Evolutionary conservation across 768 basidiomycete genomes (phyloP), one percentile per base, ranked within the genome.

Genomic region (Tylopilus rubrobrunneus): DNA sequence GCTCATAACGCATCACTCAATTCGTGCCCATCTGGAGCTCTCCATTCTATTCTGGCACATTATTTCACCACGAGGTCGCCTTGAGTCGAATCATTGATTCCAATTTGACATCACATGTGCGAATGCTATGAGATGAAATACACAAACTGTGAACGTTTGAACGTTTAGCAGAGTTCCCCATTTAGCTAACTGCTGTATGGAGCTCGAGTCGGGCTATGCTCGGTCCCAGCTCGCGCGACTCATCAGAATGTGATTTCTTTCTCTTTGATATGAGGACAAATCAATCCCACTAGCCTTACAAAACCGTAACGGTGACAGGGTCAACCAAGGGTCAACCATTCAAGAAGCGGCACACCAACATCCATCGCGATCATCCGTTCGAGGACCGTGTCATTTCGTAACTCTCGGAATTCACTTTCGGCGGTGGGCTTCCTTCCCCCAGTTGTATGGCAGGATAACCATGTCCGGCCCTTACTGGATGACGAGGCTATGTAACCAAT

Each of bases 381-480:
- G 63, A 58, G 61, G 57, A 57, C 54, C 53, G 53, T 48, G 43
- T 48, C 31, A 56, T 31, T 7, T 31, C 31, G 31, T 7, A 19
- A 5, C 31, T 64, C 60, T 55, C 49, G 51, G 48, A 55, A 48
- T 49, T 55, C 15, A 52, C 60, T 29, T 52, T 47, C 45, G 54
- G 60, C 39, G 55, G 58, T 59, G 55, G 55, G 40, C 48, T 55
- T 29, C n/a, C 25, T 51, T 42, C 55, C 37, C 51, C 47, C 45
- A 33, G 41, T n/a, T 29, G 36, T 14, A 29, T 45, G 48, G 19
- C 53, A 55, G 49, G 51, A 59, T 50, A 61, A 54, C 36, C 56
- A 67, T 68, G 69, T 25, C 61, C 39, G 49, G 29, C 53, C 64
- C 60, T 61, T 56, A 58, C 57, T 71, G 68, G 62, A 44, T 66